Percentiles rank a stretch among this genome's conserved stretches.
Conservation (phyloP, 2,329 filamentous ascomycete species). For the Phialemonium atrogriseum region DNA sequence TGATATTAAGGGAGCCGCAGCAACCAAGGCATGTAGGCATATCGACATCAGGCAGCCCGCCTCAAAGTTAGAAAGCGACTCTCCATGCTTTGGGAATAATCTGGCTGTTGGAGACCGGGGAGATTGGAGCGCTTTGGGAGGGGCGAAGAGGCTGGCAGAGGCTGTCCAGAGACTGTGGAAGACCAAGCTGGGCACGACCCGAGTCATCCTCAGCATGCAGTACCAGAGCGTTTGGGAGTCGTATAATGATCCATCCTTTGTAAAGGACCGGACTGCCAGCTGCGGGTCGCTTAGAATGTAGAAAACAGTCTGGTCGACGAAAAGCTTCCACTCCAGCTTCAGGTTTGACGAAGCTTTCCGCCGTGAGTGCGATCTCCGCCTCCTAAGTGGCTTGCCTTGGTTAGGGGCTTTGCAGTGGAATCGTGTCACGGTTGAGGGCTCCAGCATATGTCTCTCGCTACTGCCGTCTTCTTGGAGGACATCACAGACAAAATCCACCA, state of each 20-base stretch:
- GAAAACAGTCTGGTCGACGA: constrained; percentile 58
- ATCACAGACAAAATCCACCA: constrained; percentile 54
- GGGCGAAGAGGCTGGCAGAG: constrained; percentile 48
- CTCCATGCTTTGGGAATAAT: constrained; percentile 24
- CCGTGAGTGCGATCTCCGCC: constrained; percentile 18
- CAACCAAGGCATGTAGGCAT: constrained; percentile 55
- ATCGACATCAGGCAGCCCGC: constrained; percentile 48
- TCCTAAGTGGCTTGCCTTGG: constrained; percentile 22
- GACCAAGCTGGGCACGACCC: constrained; percentile 48
- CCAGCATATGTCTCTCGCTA: constrained; percentile 38
- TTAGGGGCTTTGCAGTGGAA: constrained; percentile 18
- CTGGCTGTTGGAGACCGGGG: constrained; percentile 28
- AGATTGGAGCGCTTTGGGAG: constrained; percentile 36
- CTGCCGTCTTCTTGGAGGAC: constrained; percentile 49
- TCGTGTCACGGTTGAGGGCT: constrained; percentile 26
- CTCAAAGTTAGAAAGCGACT: constrained; percentile 36
- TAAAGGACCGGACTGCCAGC: constrained; percentile 49
- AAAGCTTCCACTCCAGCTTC: constrained; percentile 46
- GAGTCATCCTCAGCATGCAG: constrained; percentile 51
- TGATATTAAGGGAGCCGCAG: constrained; percentile 42
- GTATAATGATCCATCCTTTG: constrained; percentile 39
- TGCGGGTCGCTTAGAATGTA: constrained; percentile 52
- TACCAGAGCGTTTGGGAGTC: constrained; percentile 58
- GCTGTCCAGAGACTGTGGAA: constrained; percentile 59
- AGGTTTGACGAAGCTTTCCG: constrained; percentile 21